phyloP scores from a whole-genome alignment of 2,329 filamentous ascomycete species.

The Venturia carpophila region DNA sequence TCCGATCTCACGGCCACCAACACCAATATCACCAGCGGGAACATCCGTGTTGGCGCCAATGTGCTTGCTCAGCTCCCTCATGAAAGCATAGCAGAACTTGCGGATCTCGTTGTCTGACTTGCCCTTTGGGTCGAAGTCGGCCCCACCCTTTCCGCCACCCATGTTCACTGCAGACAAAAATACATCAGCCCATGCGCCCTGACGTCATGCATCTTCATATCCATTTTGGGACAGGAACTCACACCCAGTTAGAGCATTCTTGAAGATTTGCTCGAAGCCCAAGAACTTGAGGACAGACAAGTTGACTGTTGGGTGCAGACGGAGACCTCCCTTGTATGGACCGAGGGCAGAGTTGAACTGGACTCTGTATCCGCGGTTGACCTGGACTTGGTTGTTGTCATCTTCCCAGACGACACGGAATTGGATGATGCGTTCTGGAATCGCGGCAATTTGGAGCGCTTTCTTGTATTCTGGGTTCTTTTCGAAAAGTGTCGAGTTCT shows the following conservation, averaged over 20 bases:
- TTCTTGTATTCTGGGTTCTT: constrained; percentile 92
- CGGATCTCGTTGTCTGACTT: constrained; percentile 97
- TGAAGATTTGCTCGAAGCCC: constrained; percentile 99
- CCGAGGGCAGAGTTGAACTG: constrained; percentile 98
- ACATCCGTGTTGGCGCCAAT: constrained; percentile 95
- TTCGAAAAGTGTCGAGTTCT: constrained; percentile 86
- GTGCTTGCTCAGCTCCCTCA: constrained; percentile 91
- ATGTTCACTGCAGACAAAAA: constrained; percentile 61
- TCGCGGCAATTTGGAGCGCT: constrained; percentile 76
- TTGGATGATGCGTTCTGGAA: constrained; percentile 93
- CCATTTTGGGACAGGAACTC: constrained; percentile 39
- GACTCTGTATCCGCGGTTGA: constrained; percentile 92
- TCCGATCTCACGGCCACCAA: constrained; percentile 84
- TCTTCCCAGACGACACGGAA: constrained; percentile 98
- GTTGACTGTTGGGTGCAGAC: constrained; percentile 87
- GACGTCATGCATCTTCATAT: constrained; percentile 4
- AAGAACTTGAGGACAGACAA: constrained; percentile 82
- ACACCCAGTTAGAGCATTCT: constrained; percentile 96
- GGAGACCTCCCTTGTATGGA: constrained; percentile 94
- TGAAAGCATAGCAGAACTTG: constrained; percentile 92
- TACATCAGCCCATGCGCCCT: background rate
- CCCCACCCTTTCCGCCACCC: constrained; percentile 94
- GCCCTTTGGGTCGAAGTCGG: constrained; percentile 98
- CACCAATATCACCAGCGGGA: constrained; percentile 94
- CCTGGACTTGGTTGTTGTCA: constrained; percentile 78